Base-by-base conservation (phyloP, 164 flowering plant species). In the Buxus sempervirens region DNA sequence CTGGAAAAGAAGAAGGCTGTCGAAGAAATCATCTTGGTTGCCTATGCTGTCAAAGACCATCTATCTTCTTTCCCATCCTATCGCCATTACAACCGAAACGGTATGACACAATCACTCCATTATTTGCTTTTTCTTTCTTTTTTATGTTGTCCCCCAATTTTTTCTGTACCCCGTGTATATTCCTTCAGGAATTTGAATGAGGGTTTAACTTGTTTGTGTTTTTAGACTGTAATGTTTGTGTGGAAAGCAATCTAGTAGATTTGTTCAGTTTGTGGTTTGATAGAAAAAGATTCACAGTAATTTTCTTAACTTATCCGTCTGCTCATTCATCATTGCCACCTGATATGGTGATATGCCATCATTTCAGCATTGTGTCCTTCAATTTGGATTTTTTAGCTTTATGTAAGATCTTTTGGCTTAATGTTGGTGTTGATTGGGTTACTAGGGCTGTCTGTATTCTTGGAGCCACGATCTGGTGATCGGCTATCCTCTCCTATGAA, bases 381-480 rank as follows among this genome's bases (percentile, higher is more conserved):
- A 32, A 32, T 32, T 32, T 3, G 38, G 38, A 32, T 3, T 32
- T 32, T 3, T 3, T 32, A 32, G 2, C 9, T 28, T 59, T 54
- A 55, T 26, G 27, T 24, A n/a, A 21, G 14, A 59, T 23, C 8
- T 12, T 23, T 61, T 28, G 22, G 14, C 22, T 68, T 63, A 58
- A 13, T 45, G 19, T 73, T 32, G 19, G 54, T 42, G 32, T 63
- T 64, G 23, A 45, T 71, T 64, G 59, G 9, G 58, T 71, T 64
- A 23, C 54, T 72, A 93, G 97, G 94, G 23, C 62, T 90, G 18
- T 83, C 82, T 45, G 76, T 83, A 20, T 78, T 76, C 69, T 84
- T 91, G 82, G 82, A 86, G 71, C 86, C 91, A 20, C 93, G 96
- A 12, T 67, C 74, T 41, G 98, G 97, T 27, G 80, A 85, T 63